phyloP scores from a whole-genome alignment of 495 filamentous ascomycete genomes.

The Extremus antarcticus region DNA sequence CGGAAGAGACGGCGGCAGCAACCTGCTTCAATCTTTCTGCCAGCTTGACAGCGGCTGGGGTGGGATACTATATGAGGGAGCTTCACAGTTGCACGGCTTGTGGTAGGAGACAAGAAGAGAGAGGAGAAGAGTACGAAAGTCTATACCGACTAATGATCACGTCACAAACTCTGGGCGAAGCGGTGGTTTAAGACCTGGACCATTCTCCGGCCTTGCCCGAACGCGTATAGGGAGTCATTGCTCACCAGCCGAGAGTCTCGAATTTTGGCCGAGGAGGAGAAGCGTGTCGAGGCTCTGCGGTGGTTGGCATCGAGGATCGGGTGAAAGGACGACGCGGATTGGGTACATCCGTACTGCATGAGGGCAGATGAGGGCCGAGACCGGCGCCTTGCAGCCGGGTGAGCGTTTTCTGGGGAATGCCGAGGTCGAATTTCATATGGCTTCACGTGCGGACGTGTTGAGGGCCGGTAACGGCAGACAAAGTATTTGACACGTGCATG shows the following conservation, averaged over 20 bases:
- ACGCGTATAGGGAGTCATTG: background rate
- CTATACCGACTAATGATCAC: background rate
- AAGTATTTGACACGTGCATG: background rate
- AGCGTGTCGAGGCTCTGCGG: background rate
- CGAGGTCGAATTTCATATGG: background rate
- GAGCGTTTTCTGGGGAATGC: background rate
- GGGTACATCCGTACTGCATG: too few species aligned
- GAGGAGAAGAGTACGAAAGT: background rate
- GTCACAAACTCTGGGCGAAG: background rate
- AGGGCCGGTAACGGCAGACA: background rate
- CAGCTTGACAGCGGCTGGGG: constrained; percentile 10
- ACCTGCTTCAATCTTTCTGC: constrained; percentile 19
- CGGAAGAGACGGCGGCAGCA: constrained; percentile 10
- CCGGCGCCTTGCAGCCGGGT: too few species aligned
- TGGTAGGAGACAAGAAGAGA: background rate
- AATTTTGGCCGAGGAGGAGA: background rate
- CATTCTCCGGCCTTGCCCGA: background rate
- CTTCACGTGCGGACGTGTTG: too few species aligned
- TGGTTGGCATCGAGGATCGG: too few species aligned
- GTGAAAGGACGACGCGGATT: background rate
- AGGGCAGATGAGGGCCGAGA: too few species aligned
- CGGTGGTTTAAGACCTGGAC: background rate
- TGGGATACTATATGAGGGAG: too few species aligned
- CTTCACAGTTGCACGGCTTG: too few species aligned
- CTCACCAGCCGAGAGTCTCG: background rate